Evolutionary conservation across 2,329 filamentous ascomycete species (phyloP).

Genomic region (Cladosporium sp.): DNA sequence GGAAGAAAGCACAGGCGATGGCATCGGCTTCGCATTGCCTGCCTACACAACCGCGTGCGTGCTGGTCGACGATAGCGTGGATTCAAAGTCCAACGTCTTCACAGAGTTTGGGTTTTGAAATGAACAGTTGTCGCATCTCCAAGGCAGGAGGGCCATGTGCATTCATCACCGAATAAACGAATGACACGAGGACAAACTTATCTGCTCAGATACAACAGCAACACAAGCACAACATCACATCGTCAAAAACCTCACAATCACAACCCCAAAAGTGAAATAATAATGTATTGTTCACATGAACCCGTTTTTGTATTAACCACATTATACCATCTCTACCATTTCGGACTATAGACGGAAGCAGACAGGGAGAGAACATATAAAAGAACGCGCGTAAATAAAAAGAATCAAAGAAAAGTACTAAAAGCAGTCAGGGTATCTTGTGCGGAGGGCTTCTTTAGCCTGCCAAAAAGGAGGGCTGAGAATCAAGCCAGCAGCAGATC

Average conservation of each 20-base stretch:
- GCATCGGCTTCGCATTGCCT: too few relatives aligned
- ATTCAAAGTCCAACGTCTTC: too few relatives aligned
- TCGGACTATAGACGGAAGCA: constrained; percentile 2
- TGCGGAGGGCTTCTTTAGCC: constrained; percentile 13
- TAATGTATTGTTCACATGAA: neutral
- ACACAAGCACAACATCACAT: too few relatives aligned
- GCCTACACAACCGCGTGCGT: too few relatives aligned
- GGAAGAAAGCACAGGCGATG: too few relatives aligned
- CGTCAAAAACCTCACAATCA: neutral
- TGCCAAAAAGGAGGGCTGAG: constrained; percentile 5
- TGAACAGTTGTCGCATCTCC: too few relatives aligned
- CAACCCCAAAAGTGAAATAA: neutral
- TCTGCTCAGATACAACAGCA: too few relatives aligned
- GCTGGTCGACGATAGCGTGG: too few relatives aligned
- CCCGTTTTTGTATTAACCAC: constrained; percentile 12
- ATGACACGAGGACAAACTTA: too few relatives aligned
- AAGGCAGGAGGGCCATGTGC: too few relatives aligned
- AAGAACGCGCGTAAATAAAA: neutral
- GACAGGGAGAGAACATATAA: neutral
- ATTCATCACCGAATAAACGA: too few relatives aligned
- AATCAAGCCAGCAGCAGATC: constrained; percentile 9
- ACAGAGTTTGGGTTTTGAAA: too few relatives aligned
- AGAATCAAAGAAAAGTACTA: neutral
- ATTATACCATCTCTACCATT: constrained; percentile 17
- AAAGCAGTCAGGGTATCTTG: constrained; percentile 20